Evolutionary conservation across 2,329 filamentous ascomycete species (phyloP), one percentile per base, ranked within the genome.

Genomic region (Dothidotthia symphoricarpi): DNA sequence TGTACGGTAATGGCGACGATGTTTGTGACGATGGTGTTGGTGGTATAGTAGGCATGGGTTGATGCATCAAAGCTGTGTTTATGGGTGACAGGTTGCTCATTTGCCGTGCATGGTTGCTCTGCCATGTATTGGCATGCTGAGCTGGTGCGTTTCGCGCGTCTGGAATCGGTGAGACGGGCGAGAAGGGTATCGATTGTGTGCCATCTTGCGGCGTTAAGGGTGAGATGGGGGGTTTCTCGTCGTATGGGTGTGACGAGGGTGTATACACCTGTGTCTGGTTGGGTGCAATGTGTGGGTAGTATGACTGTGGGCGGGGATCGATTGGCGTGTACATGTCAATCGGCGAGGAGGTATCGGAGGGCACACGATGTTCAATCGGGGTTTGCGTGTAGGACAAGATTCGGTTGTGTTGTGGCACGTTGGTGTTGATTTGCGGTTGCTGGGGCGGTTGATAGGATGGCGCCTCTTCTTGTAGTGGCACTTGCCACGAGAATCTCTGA

Each of bases 341-440:
- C 4, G 54, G 51, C 25, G 52, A 59, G 2, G 55, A 52, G 16
- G 51, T 49, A 28, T 58, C 59, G 28, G 55, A 49, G 35, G 48
- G 47, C 25, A 46, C 59, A 28, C 58, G 54, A 41, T 57, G 58
- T 39, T 65, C 63, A 10, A 61, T 48, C 6, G 65, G 64, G 13
- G 64, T 67, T 24, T 62, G 59, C 27, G 61, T 57, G 47, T 64
- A 67, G 3, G 63, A 66, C 36, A 65, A 65, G 32, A 51, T 59
- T 45, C 63, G 57, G 37, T 42, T 53, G 22, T 47, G 45, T 27
- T 50, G 44, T 7, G 40, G 38, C 28, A 41, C 41, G 31, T 49
- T 50, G 13, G 46, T 53, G 38, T 49, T 46, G 34, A 48, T 32
- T 16, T 45, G 45, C 15, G 44, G 34, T 34, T 43, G 47, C n/a